These are phyloP conservation scores for Colletotrichum cereale DNA, from an alignment of 2,329 filamentous ascomycete species.

Conservation along the genomic window DNA sequence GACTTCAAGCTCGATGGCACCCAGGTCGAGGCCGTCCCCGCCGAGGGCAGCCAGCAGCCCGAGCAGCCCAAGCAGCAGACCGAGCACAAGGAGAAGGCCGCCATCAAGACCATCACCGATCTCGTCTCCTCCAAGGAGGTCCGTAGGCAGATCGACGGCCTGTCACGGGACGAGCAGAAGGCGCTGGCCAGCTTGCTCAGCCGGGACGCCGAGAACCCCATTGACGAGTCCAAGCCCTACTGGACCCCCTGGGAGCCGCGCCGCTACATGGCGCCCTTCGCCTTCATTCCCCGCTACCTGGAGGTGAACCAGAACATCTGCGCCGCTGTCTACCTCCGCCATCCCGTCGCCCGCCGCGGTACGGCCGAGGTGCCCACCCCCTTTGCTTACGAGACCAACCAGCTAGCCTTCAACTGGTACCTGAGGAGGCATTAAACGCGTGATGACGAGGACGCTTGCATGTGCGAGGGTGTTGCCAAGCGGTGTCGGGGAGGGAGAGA, in stretches of 20 bases:
- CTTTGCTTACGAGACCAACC: constrained; percentile 76
- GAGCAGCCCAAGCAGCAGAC: constrained; percentile 46
- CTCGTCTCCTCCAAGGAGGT: constrained; percentile 27
- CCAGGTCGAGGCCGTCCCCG: constrained; percentile 45
- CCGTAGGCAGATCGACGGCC: constrained; percentile 44
- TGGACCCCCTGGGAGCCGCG: constrained; percentile 90
- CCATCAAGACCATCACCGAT: constrained; percentile 13
- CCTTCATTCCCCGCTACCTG: constrained; percentile 93
- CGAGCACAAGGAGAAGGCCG: constrained; percentile 16
- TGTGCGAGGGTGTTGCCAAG: not conserved
- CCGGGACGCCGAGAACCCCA: constrained; percentile 78
- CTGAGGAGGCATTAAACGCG: constrained; percentile 76
- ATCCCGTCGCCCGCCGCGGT: constrained; percentile 90
- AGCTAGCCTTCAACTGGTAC: constrained; percentile 95
- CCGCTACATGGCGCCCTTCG: constrained; percentile 90
- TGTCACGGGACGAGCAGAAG: constrained; percentile 63
- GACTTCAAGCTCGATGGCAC: constrained; percentile 57
- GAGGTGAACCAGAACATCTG: constrained; percentile 99
- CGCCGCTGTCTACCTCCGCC: constrained; percentile 92
- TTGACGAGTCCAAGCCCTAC: constrained; percentile 85
- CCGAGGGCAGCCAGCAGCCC: constrained; percentile 31
- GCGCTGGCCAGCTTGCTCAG: constrained; percentile 69
- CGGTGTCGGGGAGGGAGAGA: not conserved
- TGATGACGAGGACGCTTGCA: constrained; percentile 8
- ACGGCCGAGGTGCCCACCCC: constrained; percentile 87